Evolutionary conservation across 2,329 filamentous ascomycete genomes (phyloP).

Genomic region (Ascochyta rabiei): DNA sequence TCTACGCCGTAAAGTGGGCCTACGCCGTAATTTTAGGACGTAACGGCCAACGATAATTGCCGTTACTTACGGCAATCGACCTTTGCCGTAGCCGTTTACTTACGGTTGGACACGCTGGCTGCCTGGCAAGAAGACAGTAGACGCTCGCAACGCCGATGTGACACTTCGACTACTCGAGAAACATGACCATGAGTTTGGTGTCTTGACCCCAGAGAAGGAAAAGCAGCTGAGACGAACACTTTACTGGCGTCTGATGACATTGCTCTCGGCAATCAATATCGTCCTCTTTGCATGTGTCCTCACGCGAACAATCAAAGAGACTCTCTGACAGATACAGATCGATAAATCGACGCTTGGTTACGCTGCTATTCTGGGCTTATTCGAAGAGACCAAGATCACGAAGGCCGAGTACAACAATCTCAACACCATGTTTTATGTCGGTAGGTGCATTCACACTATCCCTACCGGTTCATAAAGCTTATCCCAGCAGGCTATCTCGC

Average conservation of each 20-base stretch:
- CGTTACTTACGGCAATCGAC: too few species aligned
- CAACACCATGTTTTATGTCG: conserved; percentile 6
- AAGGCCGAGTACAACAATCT: conserved; percentile 3
- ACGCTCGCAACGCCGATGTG: conserved; percentile 1
- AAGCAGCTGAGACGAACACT: not conserved
- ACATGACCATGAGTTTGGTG: not conserved
- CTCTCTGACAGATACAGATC: not conserved
- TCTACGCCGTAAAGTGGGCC: too few species aligned
- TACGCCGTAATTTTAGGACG: too few species aligned
- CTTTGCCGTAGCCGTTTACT: too few species aligned
- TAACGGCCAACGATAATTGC: too few species aligned
- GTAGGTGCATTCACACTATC: not conserved
- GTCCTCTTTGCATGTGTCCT: not conserved
- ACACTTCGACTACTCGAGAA: not conserved
- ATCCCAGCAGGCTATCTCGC: not conserved
- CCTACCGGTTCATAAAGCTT: not conserved
- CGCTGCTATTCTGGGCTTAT: not conserved
- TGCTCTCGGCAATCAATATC: not conserved
- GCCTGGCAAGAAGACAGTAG: not conserved
- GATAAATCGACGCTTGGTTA: conserved; percentile 3
- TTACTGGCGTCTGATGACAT: not conserved
- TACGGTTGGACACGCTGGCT: too few species aligned
- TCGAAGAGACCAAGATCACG: conserved; percentile 1
- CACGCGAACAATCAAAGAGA: not conserved
- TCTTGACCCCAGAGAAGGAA: conserved; percentile 1